Evolutionary conservation across 306 rosid species (phyloP).

Genomic region (Sindora glabra): DNA sequence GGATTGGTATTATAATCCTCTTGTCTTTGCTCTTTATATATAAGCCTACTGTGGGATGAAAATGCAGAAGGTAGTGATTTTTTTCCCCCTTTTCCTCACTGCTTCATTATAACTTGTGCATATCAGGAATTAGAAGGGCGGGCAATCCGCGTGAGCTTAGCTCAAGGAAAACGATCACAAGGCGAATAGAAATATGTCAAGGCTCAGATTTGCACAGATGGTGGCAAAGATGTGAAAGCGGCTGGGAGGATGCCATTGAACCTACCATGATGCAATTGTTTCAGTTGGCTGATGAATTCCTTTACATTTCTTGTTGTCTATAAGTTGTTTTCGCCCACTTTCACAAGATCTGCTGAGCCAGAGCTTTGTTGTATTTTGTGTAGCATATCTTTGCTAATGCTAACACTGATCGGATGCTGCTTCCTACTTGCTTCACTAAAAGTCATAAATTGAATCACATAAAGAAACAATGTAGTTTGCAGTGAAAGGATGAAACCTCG

Average conservation of each 20-base stretch:
- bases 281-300: constrained; percentile 12
- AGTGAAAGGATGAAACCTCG: too few relatives aligned
- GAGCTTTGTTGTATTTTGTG: constrained; percentile 6
- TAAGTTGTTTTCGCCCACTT: constrained; percentile 1
- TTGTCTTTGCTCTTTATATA: background rate
- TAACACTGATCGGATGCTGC: constrained; percentile 19
- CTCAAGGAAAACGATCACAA: constrained; percentile 66
- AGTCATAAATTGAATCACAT: background rate
- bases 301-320: constrained; percentile 15
- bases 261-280: constrained; percentile 14
- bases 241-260: background rate
- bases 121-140: constrained; percentile 83
- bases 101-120: constrained; percentile 5
- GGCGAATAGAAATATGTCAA: constrained; percentile 8
- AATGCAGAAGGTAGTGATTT: background rate
- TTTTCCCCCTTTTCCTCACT: too few relatives aligned
- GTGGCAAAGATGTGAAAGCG: constrained; percentile 19
- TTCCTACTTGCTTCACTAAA: constrained; percentile 1
- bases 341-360: background rate
- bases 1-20: constrained; percentile 45
- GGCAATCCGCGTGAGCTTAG: constrained; percentile 74
- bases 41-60: background rate
- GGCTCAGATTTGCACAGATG: constrained; percentile 13
- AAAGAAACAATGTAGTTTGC: background rate
- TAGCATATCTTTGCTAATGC: constrained; percentile 13